phyloP scores from a whole-genome alignment of 23 red algal genomes.

The Gracilaria domingensis region DNA sequence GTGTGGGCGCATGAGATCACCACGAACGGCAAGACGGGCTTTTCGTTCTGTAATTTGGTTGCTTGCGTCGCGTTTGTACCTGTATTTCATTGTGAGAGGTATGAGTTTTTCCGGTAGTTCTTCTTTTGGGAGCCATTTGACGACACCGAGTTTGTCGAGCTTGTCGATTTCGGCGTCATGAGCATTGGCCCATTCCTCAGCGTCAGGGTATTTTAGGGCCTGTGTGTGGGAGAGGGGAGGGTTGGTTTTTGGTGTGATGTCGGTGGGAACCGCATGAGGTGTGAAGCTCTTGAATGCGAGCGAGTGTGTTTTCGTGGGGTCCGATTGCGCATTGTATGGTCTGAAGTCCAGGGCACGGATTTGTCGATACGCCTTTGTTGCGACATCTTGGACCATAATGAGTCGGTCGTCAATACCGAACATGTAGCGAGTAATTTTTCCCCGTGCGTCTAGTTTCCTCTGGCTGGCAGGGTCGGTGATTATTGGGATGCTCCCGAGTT shows the following conservation, averaged over 20 bases:
- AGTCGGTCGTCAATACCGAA: background rate
- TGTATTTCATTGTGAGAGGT: conserved; percentile 10
- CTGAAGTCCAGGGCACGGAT: conserved; percentile 33
- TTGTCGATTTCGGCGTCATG: conserved; percentile 23
- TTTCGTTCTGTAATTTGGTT: conserved; percentile 11
- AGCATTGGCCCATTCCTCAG: background rate
- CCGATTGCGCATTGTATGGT: conserved; percentile 3
- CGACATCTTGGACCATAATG: background rate
- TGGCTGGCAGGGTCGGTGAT: background rate
- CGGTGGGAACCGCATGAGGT: background rate
- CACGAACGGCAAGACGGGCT: conserved; percentile 13
- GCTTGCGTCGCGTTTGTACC: background rate
- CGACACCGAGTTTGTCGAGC: background rate
- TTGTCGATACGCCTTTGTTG: background rate
- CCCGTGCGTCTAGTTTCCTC: background rate
- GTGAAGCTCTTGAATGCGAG: background rate
- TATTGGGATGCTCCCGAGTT: conserved; percentile 15
- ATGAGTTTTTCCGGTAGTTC: background rate
- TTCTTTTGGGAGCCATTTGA: conserved; percentile 25
- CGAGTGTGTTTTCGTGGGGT: background rate
- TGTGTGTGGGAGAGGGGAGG: background rate
- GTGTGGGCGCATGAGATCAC: conserved; percentile 21
- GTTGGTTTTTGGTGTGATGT: background rate
- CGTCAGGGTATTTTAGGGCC: conserved; percentile 38
- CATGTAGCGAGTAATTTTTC: background rate